Evolutionary conservation across 2,329 filamentous ascomycete species (phyloP).

Genomic region (Chaetomium olivaceum): DNA sequence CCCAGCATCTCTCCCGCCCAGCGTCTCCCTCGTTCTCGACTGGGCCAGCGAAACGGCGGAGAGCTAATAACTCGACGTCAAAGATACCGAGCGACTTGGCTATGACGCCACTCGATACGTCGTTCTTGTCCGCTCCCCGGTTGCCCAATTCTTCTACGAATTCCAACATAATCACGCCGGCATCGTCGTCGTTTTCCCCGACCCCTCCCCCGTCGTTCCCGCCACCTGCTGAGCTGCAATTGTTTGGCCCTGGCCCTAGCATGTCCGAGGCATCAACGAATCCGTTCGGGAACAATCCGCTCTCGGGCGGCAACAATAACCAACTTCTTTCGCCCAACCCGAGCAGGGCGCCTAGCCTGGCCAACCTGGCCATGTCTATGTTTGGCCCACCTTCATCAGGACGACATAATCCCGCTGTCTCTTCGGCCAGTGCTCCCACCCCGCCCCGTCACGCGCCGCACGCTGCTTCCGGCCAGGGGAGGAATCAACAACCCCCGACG

Average conservation of each 20-base stretch:
- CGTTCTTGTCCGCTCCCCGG: conserved; percentile 43
- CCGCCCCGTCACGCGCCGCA: conserved; percentile 41
- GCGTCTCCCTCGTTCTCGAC: conserved; percentile 68
- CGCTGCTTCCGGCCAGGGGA: conserved; percentile 23
- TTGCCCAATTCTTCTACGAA: conserved; percentile 36
- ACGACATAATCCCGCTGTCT: conserved; percentile 76
- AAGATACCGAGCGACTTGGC: conserved; percentile 72
- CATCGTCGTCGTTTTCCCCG: conserved; percentile 57
- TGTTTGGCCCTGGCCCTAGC: conserved; percentile 47
- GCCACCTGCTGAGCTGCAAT: conserved; percentile 41
- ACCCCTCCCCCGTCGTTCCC: conserved; percentile 46
- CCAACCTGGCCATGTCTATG: conserved; percentile 63
- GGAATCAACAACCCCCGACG: conserved; percentile 48
- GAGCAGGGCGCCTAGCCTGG: conserved; percentile 63
- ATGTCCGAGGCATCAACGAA: conserved; percentile 39
- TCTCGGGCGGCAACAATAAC: conserved; percentile 67
- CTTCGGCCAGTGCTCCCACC: conserved; percentile 73
- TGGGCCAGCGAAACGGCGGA: conserved; percentile 76
- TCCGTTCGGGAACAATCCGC: conserved; percentile 59
- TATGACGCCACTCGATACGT: conserved; percentile 79
- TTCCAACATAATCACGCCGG: conserved; percentile 40
- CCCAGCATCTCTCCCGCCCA: conserved; percentile 59
- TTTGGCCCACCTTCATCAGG: conserved; percentile 72
- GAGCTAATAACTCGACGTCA: conserved; percentile 66
- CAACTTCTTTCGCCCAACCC: conserved; percentile 56